phyloP scores from a whole-genome alignment of 148 eudicot species.

The Nepenthes gracilis region DNA sequence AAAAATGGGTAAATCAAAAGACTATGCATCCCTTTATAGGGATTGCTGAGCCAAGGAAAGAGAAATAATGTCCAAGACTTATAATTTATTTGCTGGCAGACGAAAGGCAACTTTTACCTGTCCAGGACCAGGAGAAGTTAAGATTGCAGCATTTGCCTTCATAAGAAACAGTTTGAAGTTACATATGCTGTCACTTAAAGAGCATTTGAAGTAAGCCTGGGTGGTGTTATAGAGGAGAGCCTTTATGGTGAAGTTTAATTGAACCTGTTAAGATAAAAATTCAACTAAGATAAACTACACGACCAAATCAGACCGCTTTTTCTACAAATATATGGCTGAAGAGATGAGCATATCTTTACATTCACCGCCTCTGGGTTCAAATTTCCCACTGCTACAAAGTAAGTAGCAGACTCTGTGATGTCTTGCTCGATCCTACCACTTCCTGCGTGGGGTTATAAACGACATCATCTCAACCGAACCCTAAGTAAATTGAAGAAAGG shows the following conservation, averaged over 20 bases:
- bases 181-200: conserved; percentile 23
- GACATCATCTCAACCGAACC: background rate
- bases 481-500: background rate
- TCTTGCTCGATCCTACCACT: conserved; percentile 52
- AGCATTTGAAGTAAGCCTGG: conserved; percentile 30
- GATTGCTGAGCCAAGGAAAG: too few species aligned
- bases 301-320: background rate
- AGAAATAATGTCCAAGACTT: too few species aligned
- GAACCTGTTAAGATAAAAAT: conserved; percentile 18
- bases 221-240: conserved; percentile 31
- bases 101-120: conserved; percentile 18
- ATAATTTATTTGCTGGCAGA: too few species aligned
- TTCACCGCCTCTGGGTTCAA: conserved; percentile 36
- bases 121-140: conserved; percentile 30
- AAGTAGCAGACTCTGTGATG: conserved; percentile 37
- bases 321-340: background rate
- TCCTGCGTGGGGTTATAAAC: conserved; percentile 26
- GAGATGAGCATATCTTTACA: conserved; percentile 21
- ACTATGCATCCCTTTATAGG: too few species aligned
- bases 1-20: too few species aligned
- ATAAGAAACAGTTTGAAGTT: conserved; percentile 29
- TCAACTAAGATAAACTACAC: background rate
- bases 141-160: conserved; percentile 24
- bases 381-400: conserved; percentile 74
- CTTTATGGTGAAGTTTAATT: conserved; percentile 35